A percentile compares a stretch with the other conserved stretches of the same genome.
Evolutionary conservation across 2,329 filamentous ascomycete genomes (phyloP).

Genomic region (Paecilomyces niveus): DNA sequence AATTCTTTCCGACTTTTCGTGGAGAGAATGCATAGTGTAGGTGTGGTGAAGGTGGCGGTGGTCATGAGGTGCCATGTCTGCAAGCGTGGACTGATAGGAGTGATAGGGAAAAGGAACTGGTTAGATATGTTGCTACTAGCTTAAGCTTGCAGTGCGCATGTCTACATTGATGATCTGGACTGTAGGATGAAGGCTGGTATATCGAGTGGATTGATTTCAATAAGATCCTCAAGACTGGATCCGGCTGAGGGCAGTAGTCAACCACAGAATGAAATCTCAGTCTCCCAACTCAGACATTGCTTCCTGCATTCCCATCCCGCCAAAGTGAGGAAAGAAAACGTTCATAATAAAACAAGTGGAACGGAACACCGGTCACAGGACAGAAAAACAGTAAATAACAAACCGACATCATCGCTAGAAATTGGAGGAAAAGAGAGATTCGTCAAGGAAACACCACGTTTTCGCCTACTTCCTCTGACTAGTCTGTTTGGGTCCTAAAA

Average conservation of each 20-base stretch:
- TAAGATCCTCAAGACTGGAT: not conserved
- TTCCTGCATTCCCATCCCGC: not conserved
- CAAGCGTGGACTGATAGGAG: too few species aligned
- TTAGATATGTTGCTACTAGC: too few species aligned
- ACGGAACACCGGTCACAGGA: not conserved
- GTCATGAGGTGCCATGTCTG: too few species aligned
- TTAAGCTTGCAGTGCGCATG: too few species aligned
- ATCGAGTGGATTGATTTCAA: not conserved
- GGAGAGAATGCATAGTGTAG: too few species aligned
- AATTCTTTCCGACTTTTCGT: too few species aligned
- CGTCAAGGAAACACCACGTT: not conserved
- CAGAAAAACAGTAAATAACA: not conserved
- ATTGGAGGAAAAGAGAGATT: not conserved
- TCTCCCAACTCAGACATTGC: not conserved
- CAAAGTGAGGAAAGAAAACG: not conserved
- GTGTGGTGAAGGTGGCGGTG: too few species aligned
- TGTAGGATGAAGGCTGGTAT: not conserved
- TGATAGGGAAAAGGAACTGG: too few species aligned
- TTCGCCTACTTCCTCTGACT: constrained; percentile 7
- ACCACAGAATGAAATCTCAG: not conserved
- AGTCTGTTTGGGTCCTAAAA: constrained; percentile 27
- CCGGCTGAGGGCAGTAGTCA: not conserved
- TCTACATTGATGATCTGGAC: too few species aligned
- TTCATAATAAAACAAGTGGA: not conserved
- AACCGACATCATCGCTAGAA: not conserved